Evolutionary conservation across 164 flowering plant genomes (phyloP).

Genomic region (Liriodendron chinense): DNA sequence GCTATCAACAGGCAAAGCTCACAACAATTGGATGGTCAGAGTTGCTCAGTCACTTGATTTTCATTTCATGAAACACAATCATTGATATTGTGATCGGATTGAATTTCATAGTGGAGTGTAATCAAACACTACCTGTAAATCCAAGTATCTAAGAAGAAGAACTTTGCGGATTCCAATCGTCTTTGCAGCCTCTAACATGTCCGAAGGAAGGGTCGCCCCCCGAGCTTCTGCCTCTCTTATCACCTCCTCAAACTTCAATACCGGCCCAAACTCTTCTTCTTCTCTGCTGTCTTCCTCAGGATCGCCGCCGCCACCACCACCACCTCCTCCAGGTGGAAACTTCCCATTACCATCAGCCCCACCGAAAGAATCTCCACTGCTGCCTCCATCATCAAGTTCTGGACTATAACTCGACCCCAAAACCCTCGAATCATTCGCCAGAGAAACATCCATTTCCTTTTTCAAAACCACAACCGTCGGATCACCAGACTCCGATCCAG

Average conservation of each 20-base stretch:
- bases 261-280: constrained; percentile 76
- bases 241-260: constrained; percentile 63
- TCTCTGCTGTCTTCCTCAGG: constrained; percentile 31
- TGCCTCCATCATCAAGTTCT: constrained; percentile 17
- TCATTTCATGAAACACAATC: background rate
- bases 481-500: constrained; percentile 8
- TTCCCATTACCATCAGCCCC: constrained; percentile 48
- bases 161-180: constrained; percentile 51
- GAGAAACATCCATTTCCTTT: constrained; percentile 2
- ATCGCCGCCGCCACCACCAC: constrained; percentile 45
- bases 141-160: constrained; percentile 61
- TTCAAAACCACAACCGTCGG: background rate
- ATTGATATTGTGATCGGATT: background rate
- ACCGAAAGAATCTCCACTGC: constrained; percentile 17
- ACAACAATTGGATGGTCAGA: background rate
- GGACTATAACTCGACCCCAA: constrained; percentile 1
- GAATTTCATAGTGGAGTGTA: background rate
- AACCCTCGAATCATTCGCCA: background rate
- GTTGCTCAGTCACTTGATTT: background rate
- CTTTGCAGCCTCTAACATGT: constrained; percentile 79
- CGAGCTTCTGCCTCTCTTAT: constrained; percentile 50
- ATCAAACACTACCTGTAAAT: constrained; percentile 54
- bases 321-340: constrained; percentile 38
- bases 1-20: background rate
- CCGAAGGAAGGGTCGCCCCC: constrained; percentile 59